These are phyloP conservation scores for Hypomontagnella monticulosa DNA, from an alignment of 495 filamentous ascomycete species.

Conservation along the genomic window DNA sequence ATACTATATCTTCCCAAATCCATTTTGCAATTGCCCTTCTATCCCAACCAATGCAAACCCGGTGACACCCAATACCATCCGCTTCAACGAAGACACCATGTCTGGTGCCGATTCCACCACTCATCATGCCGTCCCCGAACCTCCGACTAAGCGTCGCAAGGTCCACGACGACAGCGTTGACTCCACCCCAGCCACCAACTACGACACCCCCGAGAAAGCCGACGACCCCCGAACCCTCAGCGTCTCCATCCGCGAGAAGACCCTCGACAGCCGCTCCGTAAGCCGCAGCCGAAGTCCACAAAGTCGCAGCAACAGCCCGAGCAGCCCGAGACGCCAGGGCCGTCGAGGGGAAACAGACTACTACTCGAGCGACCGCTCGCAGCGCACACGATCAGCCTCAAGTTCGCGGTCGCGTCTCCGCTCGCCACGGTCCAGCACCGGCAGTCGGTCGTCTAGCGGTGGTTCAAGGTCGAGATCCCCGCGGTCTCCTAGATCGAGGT, in stretches of 20 bases:
- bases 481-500: slow-evolving; percentile 40
- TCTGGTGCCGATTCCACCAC: slow-evolving; percentile 45
- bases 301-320: slow-evolving; percentile 25
- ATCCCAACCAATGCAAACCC: not conserved
- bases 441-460: slow-evolving; percentile 42
- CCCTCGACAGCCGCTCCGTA: slow-evolving; percentile 45
- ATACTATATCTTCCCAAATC: not conserved
- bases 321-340: slow-evolving; percentile 8
- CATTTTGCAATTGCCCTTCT: not conserved
- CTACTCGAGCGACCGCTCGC: slow-evolving; percentile 50
- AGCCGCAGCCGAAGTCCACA: slow-evolving; percentile 44
- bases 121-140: slow-evolving; percentile 40
- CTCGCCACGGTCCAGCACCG: slow-evolving; percentile 55
- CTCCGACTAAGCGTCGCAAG: slow-evolving; percentile 66
- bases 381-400: slow-evolving; percentile 38
- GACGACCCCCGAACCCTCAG: slow-evolving; percentile 36
- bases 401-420: slow-evolving; percentile 46
- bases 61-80: not conserved
- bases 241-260: slow-evolving; percentile 54
- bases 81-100: slow-evolving; percentile 41
- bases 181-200: slow-evolving; percentile 45
- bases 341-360: slow-evolving; percentile 43
- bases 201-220: slow-evolving; percentile 43
- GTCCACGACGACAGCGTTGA: slow-evolving; percentile 57
- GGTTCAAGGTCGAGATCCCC: slow-evolving; percentile 55